Percentiles rank a stretch among this genome's conserved stretches.
These are phyloP conservation scores for Skeletonema marinoi DNA, from an alignment of 108 stramenopile species.

Conservation along the genomic window DNA sequence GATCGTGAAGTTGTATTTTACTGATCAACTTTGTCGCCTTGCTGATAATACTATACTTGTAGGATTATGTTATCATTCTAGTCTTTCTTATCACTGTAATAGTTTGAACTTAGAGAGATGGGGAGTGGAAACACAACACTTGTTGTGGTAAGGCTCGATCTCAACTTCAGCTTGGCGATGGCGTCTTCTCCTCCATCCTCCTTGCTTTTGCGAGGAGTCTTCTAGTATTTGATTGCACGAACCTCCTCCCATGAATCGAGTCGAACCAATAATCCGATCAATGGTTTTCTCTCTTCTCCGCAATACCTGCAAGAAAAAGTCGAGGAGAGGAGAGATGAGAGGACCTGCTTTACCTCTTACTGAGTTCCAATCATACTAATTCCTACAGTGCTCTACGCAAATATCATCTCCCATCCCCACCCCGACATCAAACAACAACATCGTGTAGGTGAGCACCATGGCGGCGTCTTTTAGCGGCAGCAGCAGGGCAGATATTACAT, in stretches of 20 bases:
- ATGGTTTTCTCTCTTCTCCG: neutral
- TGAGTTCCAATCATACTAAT: neutral
- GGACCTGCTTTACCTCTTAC: conserved; percentile 1
- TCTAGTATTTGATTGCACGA: no score
- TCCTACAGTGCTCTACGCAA: neutral
- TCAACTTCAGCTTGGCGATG: no score
- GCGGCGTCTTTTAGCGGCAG: neutral
- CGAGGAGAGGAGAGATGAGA: no score
- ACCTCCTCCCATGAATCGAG: no score
- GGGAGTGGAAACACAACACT: no score
- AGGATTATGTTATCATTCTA: conserved; percentile 1
- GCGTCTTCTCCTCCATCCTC: no score
- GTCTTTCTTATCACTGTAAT: no score
- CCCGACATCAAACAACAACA: neutral
- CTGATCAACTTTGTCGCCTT: neutral
- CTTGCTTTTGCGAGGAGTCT: no score
- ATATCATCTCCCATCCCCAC: neutral
- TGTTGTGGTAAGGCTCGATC: no score
- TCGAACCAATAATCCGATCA: no score
- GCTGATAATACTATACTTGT: conserved; percentile 5
- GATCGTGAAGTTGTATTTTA: conserved; percentile 2
- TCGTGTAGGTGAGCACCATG: conserved; percentile 24
- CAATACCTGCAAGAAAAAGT: no score
- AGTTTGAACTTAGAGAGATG: no score
- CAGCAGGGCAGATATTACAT: neutral